Evolutionary conservation across 208 protist genomes (phyloP), one percentile per base, ranked within the genome.

Genomic region (Jaenimonas drosophilae): DNA sequence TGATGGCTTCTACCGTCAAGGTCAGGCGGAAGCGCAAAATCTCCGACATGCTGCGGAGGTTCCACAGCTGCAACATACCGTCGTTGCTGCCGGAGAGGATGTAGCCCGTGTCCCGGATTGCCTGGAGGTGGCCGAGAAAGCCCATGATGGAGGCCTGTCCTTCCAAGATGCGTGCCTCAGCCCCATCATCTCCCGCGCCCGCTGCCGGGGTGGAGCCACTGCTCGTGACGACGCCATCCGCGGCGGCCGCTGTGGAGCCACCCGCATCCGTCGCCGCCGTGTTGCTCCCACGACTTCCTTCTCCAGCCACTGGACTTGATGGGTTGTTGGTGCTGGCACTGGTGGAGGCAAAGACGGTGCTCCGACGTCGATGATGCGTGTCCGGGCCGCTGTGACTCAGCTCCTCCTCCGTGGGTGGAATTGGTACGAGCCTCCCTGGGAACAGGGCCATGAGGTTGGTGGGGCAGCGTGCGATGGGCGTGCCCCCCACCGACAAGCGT

Each of bases 31-130:
- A 87, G 19, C 78, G 76, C 59, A 81, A 58, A 31, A 85, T 47
- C 59, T 93, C 84, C 11, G 47, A 54, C 34, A 54, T 42, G 12
- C 56, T 66, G 11, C 62, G 57, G 16, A 74, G 34, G 39, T 88
- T 76, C 85, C 85, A 93, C 49, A 93, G 62, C 65, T 93, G 85
- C 31, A 93, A 21, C 3, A 87, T 37, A 1, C 85, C 85, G 31
- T 83, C 71, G 57, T 83, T 78, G 42, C 70, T 87, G 4, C 66
- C 80, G 32, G 68, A 82, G 29, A 81, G 43, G 51, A 88, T 41
- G 37, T 76, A 78, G 6, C 39, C 54, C 0, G 65, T 65, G 37
- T 60, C 45, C 11, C 40, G 53, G 29, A 84, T 25, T 12, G 57
- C 48, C 4, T 52, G 33, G 29, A 78, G 44, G 12, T 76, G 69